phyloP scores from a whole-genome alignment of 139 green algal species.

The Klebsormidium nitens region DNA sequence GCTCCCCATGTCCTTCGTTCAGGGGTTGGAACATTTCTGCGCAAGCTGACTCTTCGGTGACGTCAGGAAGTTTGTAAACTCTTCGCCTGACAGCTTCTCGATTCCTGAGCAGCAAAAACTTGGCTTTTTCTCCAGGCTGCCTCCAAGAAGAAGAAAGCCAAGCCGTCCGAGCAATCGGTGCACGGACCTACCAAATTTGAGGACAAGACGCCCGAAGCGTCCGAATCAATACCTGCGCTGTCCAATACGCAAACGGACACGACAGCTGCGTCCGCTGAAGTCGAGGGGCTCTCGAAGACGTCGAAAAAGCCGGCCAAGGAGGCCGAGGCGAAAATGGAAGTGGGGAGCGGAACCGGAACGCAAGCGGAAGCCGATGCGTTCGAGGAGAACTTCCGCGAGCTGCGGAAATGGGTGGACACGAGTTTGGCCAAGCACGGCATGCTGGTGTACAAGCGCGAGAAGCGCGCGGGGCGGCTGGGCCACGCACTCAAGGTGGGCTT shows the following conservation, averaged over 20 bases:
- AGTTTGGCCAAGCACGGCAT: slow-evolving; percentile 16
- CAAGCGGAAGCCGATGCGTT: slow-evolving; percentile 17
- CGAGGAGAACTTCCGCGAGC: slow-evolving; percentile 16
- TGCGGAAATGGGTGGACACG: slow-evolving; percentile 20
- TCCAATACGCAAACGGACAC: no score
- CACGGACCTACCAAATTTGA: background rate
- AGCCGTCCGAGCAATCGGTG: no score
- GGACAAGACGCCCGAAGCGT: no score
- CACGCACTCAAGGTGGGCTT: slow-evolving; percentile 17
- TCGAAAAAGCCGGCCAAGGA: background rate
- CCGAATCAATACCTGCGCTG: no score
- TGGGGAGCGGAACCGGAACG: no score
- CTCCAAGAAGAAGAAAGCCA: background rate
- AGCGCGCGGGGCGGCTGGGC: background rate
- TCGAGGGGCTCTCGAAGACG: background rate
- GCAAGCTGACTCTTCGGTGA: no score
- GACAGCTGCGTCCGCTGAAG: background rate
- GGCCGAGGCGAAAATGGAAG: background rate
- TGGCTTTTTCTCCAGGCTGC: background rate
- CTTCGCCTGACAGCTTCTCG: no score
- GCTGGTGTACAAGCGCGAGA: slow-evolving; percentile 4
- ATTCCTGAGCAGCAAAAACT: no score
- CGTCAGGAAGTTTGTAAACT: no score
- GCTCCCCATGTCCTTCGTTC: no score
- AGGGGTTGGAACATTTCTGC: no score